Evolutionary conservation across 2,329 filamentous ascomycete genomes (phyloP), one percentile per base, ranked within the genome.

Genomic region (Colletotrichum tanaceti): DNA sequence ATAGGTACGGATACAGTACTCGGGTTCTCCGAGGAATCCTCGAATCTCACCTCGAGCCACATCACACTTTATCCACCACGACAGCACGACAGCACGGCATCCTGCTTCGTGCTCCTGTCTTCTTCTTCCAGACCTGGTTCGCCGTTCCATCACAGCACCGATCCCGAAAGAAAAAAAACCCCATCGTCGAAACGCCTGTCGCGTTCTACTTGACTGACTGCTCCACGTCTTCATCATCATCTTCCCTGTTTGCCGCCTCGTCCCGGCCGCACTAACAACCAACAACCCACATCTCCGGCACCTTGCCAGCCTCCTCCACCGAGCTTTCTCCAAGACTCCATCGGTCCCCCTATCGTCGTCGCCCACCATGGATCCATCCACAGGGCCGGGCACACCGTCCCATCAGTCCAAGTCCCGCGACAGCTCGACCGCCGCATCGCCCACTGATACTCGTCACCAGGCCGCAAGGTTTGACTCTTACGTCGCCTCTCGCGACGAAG

Each of bases 361-460:
- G 54, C 49, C 67, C 73, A 75, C 63, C 73, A 87, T 86, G 85
- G 84, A 85, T 75, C 77, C 82, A 43, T 75, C 79, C 47, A 72
- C 72, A 53, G 74, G 74, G 65, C 77, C 77, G 54, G 74, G 72
- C 70, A 73, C 77, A 69, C 79, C 77, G 67, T 75, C 74, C 71
- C 57, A 79, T 68, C 77, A 79, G 44, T 75, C 74, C 50, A 77
- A 74, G 44, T 75, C 74, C 50, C 77, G 74, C 74, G 77, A 79
- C 64, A 79, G 76, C 71, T 78, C 80, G 53, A 72, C 75, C 71
- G 73, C 78, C 68, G 72, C 83, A 65, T 85, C 86, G 61, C 84
- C 87, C 18, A 84, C 83, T 57, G 85, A 88, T 70, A 83, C 81
- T 70, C 82, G 85, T 66, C 66, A 69, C 20, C 80, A 81, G 61